Evolutionary conservation across 1,284 basidiomycete genomes (phyloP).

Genomic region (Ceratobasidium sp.): DNA sequence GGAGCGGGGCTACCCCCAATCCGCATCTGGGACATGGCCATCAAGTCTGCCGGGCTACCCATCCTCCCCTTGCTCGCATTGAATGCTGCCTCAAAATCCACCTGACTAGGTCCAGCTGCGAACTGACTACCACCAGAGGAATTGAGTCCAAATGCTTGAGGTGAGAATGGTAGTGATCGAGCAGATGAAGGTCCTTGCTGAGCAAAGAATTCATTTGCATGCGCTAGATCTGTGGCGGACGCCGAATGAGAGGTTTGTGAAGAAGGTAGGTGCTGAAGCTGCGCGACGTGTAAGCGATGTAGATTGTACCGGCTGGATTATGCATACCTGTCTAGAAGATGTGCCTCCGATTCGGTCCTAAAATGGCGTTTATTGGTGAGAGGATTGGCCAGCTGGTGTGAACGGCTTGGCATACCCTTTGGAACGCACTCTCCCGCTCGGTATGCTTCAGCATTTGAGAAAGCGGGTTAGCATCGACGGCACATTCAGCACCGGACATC

Average conservation of each 20-base stretch:
- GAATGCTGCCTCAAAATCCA: slow-evolving; percentile 45
- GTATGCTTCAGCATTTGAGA: slow-evolving; percentile 92
- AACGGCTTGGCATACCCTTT: slow-evolving; percentile 65
- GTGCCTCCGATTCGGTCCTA: slow-evolving; percentile 75
- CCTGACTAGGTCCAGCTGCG: slow-evolving; percentile 46
- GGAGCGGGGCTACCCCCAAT: slow-evolving; percentile 15
- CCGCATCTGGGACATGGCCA: slow-evolving; percentile 37
- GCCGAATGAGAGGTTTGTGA: slow-evolving; percentile 59
- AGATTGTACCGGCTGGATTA: background rate
- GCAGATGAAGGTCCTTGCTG: slow-evolving; percentile 50
- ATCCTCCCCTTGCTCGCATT: slow-evolving; percentile 36
- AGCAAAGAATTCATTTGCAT: slow-evolving; percentile 82
- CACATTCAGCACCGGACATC: slow-evolving; percentile 92
- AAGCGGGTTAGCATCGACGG: slow-evolving; percentile 85
- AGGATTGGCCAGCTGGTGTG: slow-evolving; percentile 21
- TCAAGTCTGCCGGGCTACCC: slow-evolving; percentile 33
- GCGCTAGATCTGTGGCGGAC: slow-evolving; percentile 71
- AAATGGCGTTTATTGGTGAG: slow-evolving; percentile 1
- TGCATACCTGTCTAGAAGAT: slow-evolving; percentile 71
- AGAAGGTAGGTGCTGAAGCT: slow-evolving; percentile 79
- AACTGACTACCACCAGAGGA: slow-evolving; percentile 55
- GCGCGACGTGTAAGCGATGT: slow-evolving; percentile 9
- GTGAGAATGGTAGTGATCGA: slow-evolving; percentile 52
- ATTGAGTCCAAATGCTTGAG: slow-evolving; percentile 54
- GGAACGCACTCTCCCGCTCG: slow-evolving; percentile 88